Evolutionary conservation across 129 eudicot species (phyloP), one percentile per base, ranked within the genome.

Genomic region (Pittosporum tobira): DNA sequence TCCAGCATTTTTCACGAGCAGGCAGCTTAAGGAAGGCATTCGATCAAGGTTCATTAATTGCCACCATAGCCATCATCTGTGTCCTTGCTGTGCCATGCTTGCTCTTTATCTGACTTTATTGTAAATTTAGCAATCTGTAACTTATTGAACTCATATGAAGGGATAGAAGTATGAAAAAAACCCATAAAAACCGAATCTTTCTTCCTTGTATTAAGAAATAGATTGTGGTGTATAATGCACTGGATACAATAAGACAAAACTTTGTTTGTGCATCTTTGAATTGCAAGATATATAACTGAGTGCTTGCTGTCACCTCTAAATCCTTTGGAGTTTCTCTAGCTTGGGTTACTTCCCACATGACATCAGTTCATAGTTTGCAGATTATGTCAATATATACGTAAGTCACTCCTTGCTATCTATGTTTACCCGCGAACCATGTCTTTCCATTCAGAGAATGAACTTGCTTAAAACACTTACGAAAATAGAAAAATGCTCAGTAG

Each of bases 11-110:
- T 71, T 31, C 80, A 28, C 71, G 97, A 48, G 71, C 80, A 18
- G 95, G 93, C 72, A 65, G 71, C 75, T 77, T 89, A 72, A 61
- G 60, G 54, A 82, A 70, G 61, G 84, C 97, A 38, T 80, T 89
- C 59, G 94, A 89, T 42, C 97, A 80, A 80, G 88, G 79, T 77
- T 89, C 95, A 20, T 48, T 82, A 62, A 63, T 85, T 69, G 88
- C 97, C 63, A 82, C 97, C 36, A 34, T 85, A 59, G 88, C 87
- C 65, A 69, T 81, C 76, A 69, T 82, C 57, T 89, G 89, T 63
- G 66, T 74, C 50, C 74, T 81, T 61, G 77, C 71, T 59, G 83
- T 83, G 59, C 95, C 89, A 51, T 75, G 80, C 68, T 70, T 90
- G 77, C 89, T 90, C 56, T 69, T 90, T 78, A 64, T 86, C 55